phyloP scores from a whole-genome alignment of 164 flowering plant species.

The Tetracentron sinense region DNA sequence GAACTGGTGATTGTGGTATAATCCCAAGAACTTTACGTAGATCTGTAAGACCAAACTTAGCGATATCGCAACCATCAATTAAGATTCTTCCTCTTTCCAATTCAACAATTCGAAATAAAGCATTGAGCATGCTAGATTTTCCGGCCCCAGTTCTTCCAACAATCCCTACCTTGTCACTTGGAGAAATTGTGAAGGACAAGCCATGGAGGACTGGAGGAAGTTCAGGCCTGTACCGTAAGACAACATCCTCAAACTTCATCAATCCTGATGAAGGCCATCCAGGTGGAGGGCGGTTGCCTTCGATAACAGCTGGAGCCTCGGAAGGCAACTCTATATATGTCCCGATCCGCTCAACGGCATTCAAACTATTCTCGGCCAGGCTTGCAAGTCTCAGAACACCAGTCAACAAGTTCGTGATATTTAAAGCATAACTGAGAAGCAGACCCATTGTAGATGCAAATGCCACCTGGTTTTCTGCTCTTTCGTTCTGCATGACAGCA shows the following conservation, averaged over 20 bases:
- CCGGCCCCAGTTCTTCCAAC: conserved; percentile 99
- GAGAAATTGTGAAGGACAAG: conserved; percentile 62
- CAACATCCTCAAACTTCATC: conserved; percentile 82
- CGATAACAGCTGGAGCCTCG: conserved; percentile 79
- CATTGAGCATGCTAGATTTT: conserved; percentile 96
- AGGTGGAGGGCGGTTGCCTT: conserved; percentile 85
- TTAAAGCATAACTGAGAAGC: conserved; percentile 90
- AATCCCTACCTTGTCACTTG: conserved; percentile 91
- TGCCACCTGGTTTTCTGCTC: conserved; percentile 77
- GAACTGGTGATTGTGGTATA: conserved; percentile 95
- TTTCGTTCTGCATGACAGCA: conserved; percentile 94
- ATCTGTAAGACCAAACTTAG: conserved; percentile 81
- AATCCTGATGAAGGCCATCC: conserved; percentile 95
- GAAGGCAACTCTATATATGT: conserved; percentile 88
- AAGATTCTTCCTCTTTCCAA: conserved; percentile 85
- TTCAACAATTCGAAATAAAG: conserved; percentile 92
- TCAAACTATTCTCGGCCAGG: conserved; percentile 89
- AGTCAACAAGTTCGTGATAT: conserved; percentile 79
- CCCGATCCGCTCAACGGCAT: conserved; percentile 88
- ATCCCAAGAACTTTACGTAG: conserved; percentile 92
- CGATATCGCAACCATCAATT: conserved; percentile 74
- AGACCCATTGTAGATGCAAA: conserved; percentile 99
- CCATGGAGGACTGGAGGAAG: conserved; percentile 98
- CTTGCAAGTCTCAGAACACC: conserved; percentile 90
- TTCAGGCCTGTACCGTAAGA: conserved; percentile 89